Evolutionary conservation across 805 yeast genomes (phyloP).

Genomic region (Spathaspora girioi): DNA sequence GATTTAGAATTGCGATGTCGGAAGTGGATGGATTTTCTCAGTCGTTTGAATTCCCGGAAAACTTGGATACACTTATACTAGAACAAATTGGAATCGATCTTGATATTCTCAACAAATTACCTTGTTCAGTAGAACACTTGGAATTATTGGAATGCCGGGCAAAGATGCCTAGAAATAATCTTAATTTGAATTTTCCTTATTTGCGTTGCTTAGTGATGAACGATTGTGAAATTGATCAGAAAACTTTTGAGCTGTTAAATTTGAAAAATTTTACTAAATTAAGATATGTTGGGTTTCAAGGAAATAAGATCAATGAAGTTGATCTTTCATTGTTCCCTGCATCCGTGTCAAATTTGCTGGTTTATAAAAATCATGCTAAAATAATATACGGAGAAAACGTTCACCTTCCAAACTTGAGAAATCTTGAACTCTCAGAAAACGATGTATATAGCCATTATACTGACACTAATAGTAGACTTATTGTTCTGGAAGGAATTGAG

Average conservation of each 20-base stretch:
- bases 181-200: neutral
- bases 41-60: neutral
- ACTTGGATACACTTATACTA: neutral
- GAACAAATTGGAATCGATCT: neutral
- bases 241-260: neutral
- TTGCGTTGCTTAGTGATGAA: neutral
- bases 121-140: neutral
- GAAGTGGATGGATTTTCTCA: neutral
- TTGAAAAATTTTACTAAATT: neutral
- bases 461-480: neutral
- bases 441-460: neutral
- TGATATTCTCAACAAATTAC: neutral
- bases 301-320: neutral
- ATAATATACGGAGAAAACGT: neutral
- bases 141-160: neutral
- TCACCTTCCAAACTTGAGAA: neutral
- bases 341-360: neutral
- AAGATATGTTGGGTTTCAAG: neutral
- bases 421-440: neutral
- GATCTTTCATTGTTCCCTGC: neutral
- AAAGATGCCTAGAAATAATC: neutral
- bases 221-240: neutral
- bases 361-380: neutral
- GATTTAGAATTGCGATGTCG: neutral
- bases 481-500: neutral